phyloP scores from a whole-genome alignment of 805 yeast genomes.

The Scheffersomyces ergatensis region DNA sequence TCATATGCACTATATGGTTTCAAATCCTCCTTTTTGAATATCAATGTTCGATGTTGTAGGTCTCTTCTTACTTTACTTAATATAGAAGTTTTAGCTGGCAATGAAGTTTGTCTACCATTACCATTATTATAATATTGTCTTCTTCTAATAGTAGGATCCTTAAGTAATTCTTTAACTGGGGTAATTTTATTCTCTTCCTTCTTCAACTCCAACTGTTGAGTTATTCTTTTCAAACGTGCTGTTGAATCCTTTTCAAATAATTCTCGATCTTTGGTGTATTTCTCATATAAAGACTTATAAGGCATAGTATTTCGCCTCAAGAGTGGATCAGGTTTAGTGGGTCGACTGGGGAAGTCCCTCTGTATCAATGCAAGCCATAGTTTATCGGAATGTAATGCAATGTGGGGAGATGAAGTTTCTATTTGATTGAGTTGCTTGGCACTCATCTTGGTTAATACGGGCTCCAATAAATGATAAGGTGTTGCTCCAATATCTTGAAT shows the following conservation, averaged over 20 bases:
- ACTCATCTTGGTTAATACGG: constrained; percentile 43
- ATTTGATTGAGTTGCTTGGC: constrained; percentile 41
- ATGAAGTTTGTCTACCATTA: constrained; percentile 8
- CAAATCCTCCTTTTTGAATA: constrained; percentile 21
- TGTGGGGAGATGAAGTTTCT: constrained; percentile 42
- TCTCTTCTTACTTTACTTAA: constrained; percentile 34
- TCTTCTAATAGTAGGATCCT: constrained; percentile 26
- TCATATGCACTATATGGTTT: constrained; percentile 22
- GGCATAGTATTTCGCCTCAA: constrained; percentile 18
- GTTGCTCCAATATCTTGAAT: constrained; percentile 24
- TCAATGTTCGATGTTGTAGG: constrained; percentile 29
- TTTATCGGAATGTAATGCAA: constrained; percentile 40
- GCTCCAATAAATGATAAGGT: constrained; percentile 46
- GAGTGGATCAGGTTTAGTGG: constrained; percentile 12
- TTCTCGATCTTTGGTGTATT: constrained; percentile 41
- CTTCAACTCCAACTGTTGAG: constrained; percentile 33
- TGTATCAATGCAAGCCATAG: constrained; percentile 45
- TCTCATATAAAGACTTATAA: constrained; percentile 35
- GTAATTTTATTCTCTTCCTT: constrained; percentile 43
- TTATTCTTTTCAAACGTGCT: constrained; percentile 41
- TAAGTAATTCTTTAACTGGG: constrained; percentile 18
- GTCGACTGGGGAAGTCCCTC: constrained; percentile 49
- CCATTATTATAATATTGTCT: constrained; percentile 2
- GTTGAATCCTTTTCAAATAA: constrained; percentile 43
- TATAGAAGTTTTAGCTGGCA: constrained; percentile 20